Base-by-base conservation (phyloP, 495 filamentous ascomycete genomes). In the Rhypophila decipiens region DNA sequence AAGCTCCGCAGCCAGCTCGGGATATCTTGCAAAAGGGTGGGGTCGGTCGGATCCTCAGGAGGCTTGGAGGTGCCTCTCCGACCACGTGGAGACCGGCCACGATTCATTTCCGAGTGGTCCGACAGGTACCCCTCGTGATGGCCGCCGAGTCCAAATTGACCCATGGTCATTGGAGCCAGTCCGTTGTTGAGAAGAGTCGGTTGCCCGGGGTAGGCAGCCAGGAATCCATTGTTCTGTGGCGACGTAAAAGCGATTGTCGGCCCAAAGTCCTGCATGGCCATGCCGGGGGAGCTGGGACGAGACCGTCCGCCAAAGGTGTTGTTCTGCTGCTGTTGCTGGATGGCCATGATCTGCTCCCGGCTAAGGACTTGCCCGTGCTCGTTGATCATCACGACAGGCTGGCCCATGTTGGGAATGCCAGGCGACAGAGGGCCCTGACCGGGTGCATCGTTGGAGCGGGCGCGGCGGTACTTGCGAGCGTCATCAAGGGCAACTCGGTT, bases 401-500 rank as follows among this genome's bases (percentile, higher is more conserved):
- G 77, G 22, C 79, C 78, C 42, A 88, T 72, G 59, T 42, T 57
- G 49, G 63, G 69, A 38, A 57, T 70, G 61, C 58, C 68, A 53
- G 73, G 61, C 37, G 69, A 68, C 12, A 78, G 61, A 41, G 69
- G 72, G 31, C 20, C 50, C 19, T 59, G 59, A 20, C 71, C 74
- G 33, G 88, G 81, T 21, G 85, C 86, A 53, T 95, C 93, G 53
- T 90, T 90, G 48, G 90, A 96, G 49, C 91, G 83, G 60, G 88
- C 83, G 47, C 90, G 83, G 41, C 90, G 87, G 65, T 90, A 96
- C 65, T 95, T 95, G 50, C 88, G 87, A 42, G 88, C 90, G 66
- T 96, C 90, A 52, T 98, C 93, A 50, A 98, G 75, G 29, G 95
- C 91, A 59, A 98, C 96, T 17, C 93, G 87, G 66, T 97, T 97